Evolutionary conservation across 2,329 filamentous ascomycete genomes (phyloP).

Genomic region (Penicillium vulpinum): DNA sequence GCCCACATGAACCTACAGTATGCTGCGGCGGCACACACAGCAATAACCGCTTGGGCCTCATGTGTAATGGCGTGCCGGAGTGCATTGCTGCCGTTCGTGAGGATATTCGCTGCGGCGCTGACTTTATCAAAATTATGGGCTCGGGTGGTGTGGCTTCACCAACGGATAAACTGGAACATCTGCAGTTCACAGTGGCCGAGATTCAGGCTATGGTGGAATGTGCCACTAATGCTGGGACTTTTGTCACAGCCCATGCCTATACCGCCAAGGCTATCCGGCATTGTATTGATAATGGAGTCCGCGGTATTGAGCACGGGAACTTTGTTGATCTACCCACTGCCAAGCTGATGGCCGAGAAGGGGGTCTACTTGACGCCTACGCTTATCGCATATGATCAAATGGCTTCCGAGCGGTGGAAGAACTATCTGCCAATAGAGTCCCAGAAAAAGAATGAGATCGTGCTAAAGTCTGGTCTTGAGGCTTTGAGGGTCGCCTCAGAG

Average conservation of each 20-base stretch:
- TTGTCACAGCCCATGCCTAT: slow-evolving; percentile 60
- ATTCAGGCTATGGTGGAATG: slow-evolving; percentile 55
- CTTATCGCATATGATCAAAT: slow-evolving; percentile 54
- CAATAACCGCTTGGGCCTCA: slow-evolving; percentile 35
- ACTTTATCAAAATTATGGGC: slow-evolving; percentile 63
- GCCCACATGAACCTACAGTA: slow-evolving; percentile 44
- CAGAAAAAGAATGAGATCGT: slow-evolving; percentile 53
- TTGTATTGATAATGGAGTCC: slow-evolving; percentile 55
- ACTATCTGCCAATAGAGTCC: slow-evolving; percentile 34
- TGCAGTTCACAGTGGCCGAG: slow-evolving; percentile 59
- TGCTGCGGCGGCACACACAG: slow-evolving; percentile 49
- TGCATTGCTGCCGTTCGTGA: slow-evolving; percentile 55
- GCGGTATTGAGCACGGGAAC: slow-evolving; percentile 57
- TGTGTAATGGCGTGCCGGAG: slow-evolving; percentile 57
- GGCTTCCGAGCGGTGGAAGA: slow-evolving; percentile 42
- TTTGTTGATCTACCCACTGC: slow-evolving; percentile 47
- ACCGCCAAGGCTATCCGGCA: slow-evolving; percentile 56
- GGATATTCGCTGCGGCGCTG: slow-evolving; percentile 56
- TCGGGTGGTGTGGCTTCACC: slow-evolving; percentile 59
- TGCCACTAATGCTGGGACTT: slow-evolving; percentile 52
- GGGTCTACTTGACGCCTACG: slow-evolving; percentile 55
- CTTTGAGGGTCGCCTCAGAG: slow-evolving; percentile 50
- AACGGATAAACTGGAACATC: slow-evolving; percentile 53
- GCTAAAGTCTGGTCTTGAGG: slow-evolving; percentile 48
- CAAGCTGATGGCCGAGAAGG: slow-evolving; percentile 51